These are phyloP conservation scores for Aspergillus pseudonomiae DNA, from an alignment of 2,329 filamentous ascomycete species.

Conservation along the genomic window DNA sequence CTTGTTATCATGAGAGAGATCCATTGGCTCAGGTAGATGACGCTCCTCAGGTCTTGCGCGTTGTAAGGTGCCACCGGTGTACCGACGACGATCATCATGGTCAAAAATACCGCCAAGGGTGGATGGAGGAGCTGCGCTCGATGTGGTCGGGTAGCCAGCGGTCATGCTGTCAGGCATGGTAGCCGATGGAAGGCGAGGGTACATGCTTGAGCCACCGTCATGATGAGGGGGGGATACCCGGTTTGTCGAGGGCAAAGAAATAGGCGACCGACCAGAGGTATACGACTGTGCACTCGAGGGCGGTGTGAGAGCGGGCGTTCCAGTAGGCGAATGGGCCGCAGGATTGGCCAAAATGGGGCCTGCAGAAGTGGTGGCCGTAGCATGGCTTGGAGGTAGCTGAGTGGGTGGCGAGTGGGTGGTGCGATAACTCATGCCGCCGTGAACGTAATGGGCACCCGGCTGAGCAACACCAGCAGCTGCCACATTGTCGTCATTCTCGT, in stretches of 20 bases:
- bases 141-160: conserved; percentile 52
- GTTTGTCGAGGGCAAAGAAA: conserved; percentile 55
- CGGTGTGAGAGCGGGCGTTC: conserved; percentile 65
- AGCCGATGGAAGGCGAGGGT: conserved; percentile 64
- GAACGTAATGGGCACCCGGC: conserved; percentile 68
- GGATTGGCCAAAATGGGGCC: conserved; percentile 42
- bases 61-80: conserved; percentile 64
- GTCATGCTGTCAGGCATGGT: conserved; percentile 60
- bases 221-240: conserved; percentile 54
- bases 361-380: conserved; percentile 40
- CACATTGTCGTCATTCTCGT: conserved; percentile 84
- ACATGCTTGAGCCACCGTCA: conserved; percentile 57
- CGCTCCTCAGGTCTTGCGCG: conserved; percentile 51
- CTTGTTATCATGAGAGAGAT: conserved; percentile 36
- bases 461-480: conserved; percentile 78
- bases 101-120: conserved; percentile 64
- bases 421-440: conserved; percentile 55
- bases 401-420: conserved; percentile 60
- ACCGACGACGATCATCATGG: conserved; percentile 62
- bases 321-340: conserved; percentile 50
- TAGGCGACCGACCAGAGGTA: conserved; percentile 63
- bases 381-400: conserved; percentile 46
- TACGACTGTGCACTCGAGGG: conserved; percentile 66
- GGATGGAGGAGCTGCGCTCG: conserved; percentile 61
- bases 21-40: conserved; percentile 37